Evolutionary conservation across 2,329 filamentous ascomycete species (phyloP).

Genomic region (Stachybotrys echinatus): DNA sequence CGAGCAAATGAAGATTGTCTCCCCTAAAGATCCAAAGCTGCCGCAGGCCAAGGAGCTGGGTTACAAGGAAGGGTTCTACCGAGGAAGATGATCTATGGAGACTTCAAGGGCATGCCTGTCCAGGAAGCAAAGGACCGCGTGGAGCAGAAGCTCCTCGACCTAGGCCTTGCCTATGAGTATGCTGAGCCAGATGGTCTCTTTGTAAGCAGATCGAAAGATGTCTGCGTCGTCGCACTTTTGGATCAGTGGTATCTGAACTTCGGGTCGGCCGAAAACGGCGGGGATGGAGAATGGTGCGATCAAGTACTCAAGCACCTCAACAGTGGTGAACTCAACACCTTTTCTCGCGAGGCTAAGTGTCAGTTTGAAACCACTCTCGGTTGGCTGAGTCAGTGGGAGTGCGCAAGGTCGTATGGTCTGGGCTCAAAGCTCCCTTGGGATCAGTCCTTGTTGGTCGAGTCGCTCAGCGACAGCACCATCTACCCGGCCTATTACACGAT

Average conservation of each 20-base stretch:
- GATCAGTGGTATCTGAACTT: background rate
- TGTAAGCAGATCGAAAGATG: background rate
- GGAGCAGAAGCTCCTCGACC: background rate
- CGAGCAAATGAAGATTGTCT: background rate
- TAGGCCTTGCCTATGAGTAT: background rate
- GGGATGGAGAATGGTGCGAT: background rate
- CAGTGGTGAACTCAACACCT: background rate
- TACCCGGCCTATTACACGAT: too few relatives aligned
- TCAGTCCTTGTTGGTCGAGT: too few relatives aligned
- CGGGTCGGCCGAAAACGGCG: background rate
- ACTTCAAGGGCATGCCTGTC: background rate
- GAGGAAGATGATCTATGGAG: background rate
- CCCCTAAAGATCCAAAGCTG: background rate
- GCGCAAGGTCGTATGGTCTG: too few relatives aligned
- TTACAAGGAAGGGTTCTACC: background rate
- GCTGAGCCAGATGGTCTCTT: background rate
- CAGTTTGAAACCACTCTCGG: background rate
- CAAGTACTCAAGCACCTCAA: background rate
- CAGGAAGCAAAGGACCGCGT: background rate
- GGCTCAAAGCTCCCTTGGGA: too few relatives aligned
- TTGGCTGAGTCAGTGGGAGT: background rate
- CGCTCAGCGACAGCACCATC: too few relatives aligned
- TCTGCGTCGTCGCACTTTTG: background rate
- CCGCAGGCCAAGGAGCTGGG: background rate
- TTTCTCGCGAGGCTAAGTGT: background rate